Evolutionary conservation across 306 rosid genomes (phyloP).

Genomic region (Neltuma alba): DNA sequence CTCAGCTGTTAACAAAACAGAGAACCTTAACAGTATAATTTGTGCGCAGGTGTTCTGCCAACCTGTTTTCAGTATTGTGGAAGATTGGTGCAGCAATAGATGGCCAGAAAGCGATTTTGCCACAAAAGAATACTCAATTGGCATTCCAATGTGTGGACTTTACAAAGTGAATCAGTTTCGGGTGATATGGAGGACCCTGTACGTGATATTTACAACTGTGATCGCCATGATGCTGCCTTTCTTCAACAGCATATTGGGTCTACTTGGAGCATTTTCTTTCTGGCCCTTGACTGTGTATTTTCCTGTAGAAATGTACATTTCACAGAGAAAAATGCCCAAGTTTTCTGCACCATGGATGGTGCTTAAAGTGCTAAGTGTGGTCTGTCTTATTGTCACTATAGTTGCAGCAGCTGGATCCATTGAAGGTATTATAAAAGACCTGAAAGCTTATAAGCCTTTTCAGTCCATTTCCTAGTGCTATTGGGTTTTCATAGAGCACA

Average conservation of each 20-base stretch:
- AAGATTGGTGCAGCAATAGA: conserved; percentile 27
- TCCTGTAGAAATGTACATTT: conserved; percentile 62
- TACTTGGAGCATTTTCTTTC: conserved; percentile 59
- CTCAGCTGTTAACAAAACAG: neutral
- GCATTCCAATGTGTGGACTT: conserved; percentile 39
- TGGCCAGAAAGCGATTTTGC: conserved; percentile 49
- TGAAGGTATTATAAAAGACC: conserved; percentile 45
- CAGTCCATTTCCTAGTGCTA: neutral
- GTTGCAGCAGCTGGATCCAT: conserved; percentile 59
- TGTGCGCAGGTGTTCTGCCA: conserved; percentile 43
- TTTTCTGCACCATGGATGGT: conserved; percentile 48
- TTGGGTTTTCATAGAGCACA: neutral
- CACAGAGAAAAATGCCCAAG: conserved; percentile 44
- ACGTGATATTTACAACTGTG: conserved; percentile 40
- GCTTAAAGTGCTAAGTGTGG: conserved; percentile 38
- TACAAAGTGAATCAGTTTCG: conserved; percentile 51
- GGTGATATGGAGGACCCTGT: conserved; percentile 46
- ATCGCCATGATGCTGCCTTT: conserved; percentile 57
- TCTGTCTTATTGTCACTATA: conserved; percentile 50
- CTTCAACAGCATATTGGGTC: conserved; percentile 63
- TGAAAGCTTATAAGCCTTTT: conserved; percentile 52
- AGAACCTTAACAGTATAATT: neutral
- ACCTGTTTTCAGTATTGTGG: conserved; percentile 37
- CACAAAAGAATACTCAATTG: conserved; percentile 42
- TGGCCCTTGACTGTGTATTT: conserved; percentile 69